Conservation (phyloP, 2,329 filamentous ascomycete genomes). For the Zarea fungicola region DNA sequence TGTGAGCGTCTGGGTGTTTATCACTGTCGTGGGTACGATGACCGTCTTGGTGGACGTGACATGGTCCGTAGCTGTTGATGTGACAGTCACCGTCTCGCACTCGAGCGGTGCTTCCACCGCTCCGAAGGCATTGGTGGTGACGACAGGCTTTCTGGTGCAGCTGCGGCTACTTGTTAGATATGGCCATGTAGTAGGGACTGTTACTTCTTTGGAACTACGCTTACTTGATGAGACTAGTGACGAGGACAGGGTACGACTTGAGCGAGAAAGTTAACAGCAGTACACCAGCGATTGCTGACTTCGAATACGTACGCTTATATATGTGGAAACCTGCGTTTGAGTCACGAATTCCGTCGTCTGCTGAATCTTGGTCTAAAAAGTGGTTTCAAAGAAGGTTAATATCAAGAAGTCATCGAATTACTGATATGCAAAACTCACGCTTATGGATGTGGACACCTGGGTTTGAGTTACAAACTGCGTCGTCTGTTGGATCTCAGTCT, state of each 20-base stretch:
- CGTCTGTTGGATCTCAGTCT: background rate
- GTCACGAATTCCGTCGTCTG: background rate
- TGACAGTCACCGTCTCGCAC: slow-evolving; percentile 13
- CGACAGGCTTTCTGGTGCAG: slow-evolving; percentile 6
- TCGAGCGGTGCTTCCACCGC: background rate
- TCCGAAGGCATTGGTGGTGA: background rate
- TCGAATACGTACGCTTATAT: background rate
- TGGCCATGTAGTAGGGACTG: no score
- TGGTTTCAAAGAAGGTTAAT: no score
- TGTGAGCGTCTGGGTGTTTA: background rate
- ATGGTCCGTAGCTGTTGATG: slow-evolving; percentile 7
- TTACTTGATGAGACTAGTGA: slow-evolving; percentile 14
- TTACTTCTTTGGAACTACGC: no score
- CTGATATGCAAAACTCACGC: background rate
- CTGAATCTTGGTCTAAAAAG: no score
- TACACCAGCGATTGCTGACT: background rate
- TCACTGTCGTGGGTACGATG: background rate
- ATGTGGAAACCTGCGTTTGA: background rate
- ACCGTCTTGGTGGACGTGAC: slow-evolving; percentile 13
- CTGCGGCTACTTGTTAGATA: no score
- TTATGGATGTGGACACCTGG: background rate
- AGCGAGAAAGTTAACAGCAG: background rate
- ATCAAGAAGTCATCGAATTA: no score
- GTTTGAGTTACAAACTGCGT: slow-evolving; percentile 6
- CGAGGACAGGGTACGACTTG: slow-evolving; percentile 15